Evolutionary conservation across 495 filamentous ascomycete genomes (phyloP).

Genomic region (Niebla homalea): DNA sequence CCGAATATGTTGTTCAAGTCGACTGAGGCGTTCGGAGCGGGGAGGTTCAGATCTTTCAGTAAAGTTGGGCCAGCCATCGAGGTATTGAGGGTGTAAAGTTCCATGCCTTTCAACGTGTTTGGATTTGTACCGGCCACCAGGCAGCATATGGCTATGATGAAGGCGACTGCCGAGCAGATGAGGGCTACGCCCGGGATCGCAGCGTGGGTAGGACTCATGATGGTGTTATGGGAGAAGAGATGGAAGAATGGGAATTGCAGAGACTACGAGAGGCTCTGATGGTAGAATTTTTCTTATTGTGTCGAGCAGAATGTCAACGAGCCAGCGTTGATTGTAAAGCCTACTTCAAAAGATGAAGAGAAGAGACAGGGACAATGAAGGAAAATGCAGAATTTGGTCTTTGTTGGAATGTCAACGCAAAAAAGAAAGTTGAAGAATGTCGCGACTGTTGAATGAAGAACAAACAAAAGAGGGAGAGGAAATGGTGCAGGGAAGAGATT

Average conservation of each 20-base stretch:
- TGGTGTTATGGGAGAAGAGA: background rate
- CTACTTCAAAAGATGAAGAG: no score
- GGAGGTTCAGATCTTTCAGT: conserved; percentile 1
- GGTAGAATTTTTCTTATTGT: no score
- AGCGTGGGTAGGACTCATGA: conserved; percentile 4
- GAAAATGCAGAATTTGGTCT: no score
- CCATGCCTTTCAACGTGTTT: conserved; percentile 8
- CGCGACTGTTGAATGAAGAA: no score
- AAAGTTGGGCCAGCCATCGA: background rate
- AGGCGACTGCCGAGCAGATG: conserved; percentile 4
- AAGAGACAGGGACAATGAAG: no score
- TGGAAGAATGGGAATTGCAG: background rate
- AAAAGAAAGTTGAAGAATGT: no score
- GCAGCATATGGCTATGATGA: conserved; percentile 11
- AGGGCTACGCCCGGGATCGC: conserved; percentile 3
- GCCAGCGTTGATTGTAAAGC: no score
- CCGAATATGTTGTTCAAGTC: conserved; percentile 5
- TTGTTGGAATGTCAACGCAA: no score
- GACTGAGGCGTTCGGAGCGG: conserved; percentile 1
- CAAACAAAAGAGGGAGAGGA: no score
- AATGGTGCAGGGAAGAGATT: no score
- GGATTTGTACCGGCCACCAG: conserved; percentile 12
- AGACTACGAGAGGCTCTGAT: no score
- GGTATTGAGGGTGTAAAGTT: conserved; percentile 11
- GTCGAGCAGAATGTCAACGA: no score